phyloP scores from a whole-genome alignment of 139 green algal species.

The Gonium pectorale region DNA sequence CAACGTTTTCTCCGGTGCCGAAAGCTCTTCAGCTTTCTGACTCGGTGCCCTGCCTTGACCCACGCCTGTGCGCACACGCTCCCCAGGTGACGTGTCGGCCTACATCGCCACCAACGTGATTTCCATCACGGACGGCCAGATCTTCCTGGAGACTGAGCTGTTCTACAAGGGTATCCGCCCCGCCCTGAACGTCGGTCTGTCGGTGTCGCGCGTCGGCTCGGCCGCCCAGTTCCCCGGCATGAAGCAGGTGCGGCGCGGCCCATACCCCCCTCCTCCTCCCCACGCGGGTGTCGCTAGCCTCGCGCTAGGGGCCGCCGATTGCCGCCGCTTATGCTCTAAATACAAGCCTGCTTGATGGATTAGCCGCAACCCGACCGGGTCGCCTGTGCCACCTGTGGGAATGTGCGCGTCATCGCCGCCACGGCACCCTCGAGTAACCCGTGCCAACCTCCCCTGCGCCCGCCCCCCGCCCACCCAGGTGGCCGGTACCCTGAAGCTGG shows the following conservation, averaged over 20 bases:
- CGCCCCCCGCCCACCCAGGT: constrained; percentile 53
- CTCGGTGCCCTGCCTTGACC: no score
- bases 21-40: no score
- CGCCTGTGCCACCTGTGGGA: no score
- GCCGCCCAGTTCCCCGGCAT: constrained; percentile 91
- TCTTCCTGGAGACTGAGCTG: constrained; percentile 92
- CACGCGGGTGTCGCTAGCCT: no score
- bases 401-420: no score
- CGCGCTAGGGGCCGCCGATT: no score
- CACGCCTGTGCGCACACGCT: no score
- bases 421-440: not conserved
- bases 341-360: no score
- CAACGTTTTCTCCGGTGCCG: no score
- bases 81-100: constrained; percentile 80
- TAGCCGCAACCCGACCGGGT: no score
- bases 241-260: constrained; percentile 82
- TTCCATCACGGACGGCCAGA: constrained; percentile 93
- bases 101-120: constrained; percentile 96
- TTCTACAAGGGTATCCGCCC: constrained; percentile 94
- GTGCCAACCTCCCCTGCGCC: not conserved
- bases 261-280: no score
- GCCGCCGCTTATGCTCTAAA: no score
- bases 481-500: constrained; percentile 78
- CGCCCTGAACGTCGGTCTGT: constrained; percentile 92
- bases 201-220: constrained; percentile 88